Evolutionary conservation across 805 yeast genomes (phyloP).

Genomic region (Candida pseudofarinosa): DNA sequence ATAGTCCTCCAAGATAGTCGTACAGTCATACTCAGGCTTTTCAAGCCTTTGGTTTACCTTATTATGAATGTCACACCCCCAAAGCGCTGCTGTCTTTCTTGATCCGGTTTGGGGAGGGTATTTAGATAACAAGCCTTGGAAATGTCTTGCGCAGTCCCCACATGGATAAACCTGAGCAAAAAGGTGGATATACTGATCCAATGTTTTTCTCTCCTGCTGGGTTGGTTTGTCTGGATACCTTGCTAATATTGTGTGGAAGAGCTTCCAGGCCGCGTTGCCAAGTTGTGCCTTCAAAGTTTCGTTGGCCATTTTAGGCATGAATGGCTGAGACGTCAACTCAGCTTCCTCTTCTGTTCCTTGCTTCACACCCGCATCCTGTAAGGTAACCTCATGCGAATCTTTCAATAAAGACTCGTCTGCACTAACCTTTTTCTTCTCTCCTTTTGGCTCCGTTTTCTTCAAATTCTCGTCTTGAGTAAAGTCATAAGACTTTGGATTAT

Average conservation of each 20-base stretch:
- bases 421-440: not conserved
- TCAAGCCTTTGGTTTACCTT: slow-evolving; percentile 70
- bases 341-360: slow-evolving; percentile 2
- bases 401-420: not conserved
- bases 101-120: slow-evolving; percentile 82
- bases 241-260: slow-evolving; percentile 88
- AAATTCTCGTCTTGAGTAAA: not conserved
- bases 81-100: slow-evolving; percentile 77
- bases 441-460: not conserved
- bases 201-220: slow-evolving; percentile 55
- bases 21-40: slow-evolving; percentile 78
- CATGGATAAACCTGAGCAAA: slow-evolving; percentile 95
- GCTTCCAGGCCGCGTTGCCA: slow-evolving; percentile 87
- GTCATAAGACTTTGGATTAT: not conserved
- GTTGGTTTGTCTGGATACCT: slow-evolving; percentile 86
- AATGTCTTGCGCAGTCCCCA: slow-evolving; percentile 95
- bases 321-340: slow-evolving; percentile 42
- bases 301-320: slow-evolving; percentile 94
- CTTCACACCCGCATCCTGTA: not conserved
- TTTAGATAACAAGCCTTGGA: slow-evolving; percentile 59
- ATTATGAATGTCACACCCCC: slow-evolving; percentile 96
- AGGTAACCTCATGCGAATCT: not conserved
- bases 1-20: slow-evolving; percentile 79
- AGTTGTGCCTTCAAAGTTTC: slow-evolving; percentile 76
- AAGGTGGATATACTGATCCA: slow-evolving; percentile 58